A percentile compares a stretch with the other conserved stretches of the same genome.
Conservation (phyloP, 768 basidiomycete genomes). For the Lactarius akahatsu region DNA sequence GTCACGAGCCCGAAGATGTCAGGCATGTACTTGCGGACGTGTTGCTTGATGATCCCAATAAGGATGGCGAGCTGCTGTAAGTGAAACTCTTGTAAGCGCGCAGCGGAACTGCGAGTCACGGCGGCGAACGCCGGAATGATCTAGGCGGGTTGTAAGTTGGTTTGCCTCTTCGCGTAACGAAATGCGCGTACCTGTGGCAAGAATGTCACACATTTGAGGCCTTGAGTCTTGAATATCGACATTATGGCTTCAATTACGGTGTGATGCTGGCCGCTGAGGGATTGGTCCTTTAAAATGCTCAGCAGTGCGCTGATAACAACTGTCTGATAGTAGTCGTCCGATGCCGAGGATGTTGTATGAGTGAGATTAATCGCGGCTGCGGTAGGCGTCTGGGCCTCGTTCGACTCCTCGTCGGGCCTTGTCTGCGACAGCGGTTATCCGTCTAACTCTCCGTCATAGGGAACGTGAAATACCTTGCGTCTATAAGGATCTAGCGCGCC, state of each 20-base stretch:
- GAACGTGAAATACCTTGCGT: slow-evolving; percentile 64
- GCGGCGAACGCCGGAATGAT: slow-evolving; percentile 94
- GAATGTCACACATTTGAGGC: slow-evolving; percentile 93
- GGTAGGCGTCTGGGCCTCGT: slow-evolving; percentile 52
- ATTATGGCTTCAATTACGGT: slow-evolving; percentile 97
- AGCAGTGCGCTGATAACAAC: slow-evolving; percentile 89
- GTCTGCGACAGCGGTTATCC: slow-evolving; percentile 38
- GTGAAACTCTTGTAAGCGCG: slow-evolving; percentile 88
- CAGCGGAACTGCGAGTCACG: slow-evolving; percentile 79
- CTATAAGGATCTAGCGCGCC: slow-evolving; percentile 96
- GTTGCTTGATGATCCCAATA: slow-evolving; percentile 95
- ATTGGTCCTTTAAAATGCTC: slow-evolving; percentile 83
- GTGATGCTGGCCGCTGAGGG: slow-evolving; percentile 83
- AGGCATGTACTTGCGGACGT: slow-evolving; percentile 87
- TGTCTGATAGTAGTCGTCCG: slow-evolving; percentile 97
- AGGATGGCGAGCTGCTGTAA: slow-evolving; percentile 94
- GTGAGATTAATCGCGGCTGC: slow-evolving; percentile 64
- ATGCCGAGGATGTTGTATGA: slow-evolving; percentile 59
- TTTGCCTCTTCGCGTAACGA: not conserved
- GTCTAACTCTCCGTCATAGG: not conserved
- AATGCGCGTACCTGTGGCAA: slow-evolving; percentile 71
- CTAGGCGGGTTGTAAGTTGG: slow-evolving; percentile 37
- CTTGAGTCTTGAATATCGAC: slow-evolving; percentile 98
- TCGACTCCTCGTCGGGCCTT: slow-evolving; percentile 61
- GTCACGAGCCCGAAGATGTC: slow-evolving; percentile 83